These are phyloP conservation scores for Blastobotrys capitulatus DNA, from an alignment of 1,139 yeast genomes.

Conservation along the genomic window DNA sequence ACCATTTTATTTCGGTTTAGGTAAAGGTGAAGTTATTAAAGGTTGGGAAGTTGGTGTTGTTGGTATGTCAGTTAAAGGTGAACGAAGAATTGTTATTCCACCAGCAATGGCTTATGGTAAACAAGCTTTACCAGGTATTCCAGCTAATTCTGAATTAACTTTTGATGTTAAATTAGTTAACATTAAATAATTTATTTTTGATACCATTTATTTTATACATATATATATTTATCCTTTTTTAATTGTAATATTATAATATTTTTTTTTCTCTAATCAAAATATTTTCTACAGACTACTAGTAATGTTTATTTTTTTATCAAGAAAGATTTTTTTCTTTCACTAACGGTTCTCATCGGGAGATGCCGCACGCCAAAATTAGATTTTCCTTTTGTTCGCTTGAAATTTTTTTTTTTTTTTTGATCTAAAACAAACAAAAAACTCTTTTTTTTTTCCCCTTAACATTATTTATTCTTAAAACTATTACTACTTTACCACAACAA, in stretches of 20 bases:
- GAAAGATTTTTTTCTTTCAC: too few species aligned
- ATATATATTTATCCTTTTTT: too few species aligned
- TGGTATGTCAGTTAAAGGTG: conserved; percentile 99
- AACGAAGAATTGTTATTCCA: conserved; percentile 95
- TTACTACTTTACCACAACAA: too few species aligned
- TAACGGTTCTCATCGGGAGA: too few species aligned
- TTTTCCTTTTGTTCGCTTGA: not conserved
- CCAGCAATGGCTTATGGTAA: conserved; percentile 96
- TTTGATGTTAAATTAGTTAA: conserved; percentile 93
- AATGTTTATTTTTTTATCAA: not conserved
- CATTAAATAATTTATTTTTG: conserved; percentile 52
- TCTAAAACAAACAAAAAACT: not conserved
- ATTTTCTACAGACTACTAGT: not conserved
- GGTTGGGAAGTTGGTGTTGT: conserved; percentile 99
- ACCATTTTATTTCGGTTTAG: conserved; percentile 86
- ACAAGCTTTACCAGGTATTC: conserved; percentile 92
- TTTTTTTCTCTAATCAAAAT: not conserved
- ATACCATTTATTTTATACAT: not conserved
- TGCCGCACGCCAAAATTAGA: not conserved
- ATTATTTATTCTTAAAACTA: not conserved
- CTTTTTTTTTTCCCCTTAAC: not conserved
- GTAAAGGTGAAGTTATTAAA: conserved; percentile 97
- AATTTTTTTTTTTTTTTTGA: not conserved
- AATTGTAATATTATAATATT: not conserved
- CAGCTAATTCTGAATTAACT: conserved; percentile 92